Percentiles rank a stretch among this genome's conserved stretches.
phyloP scores from a whole-genome alignment of 2,329 filamentous ascomycete genomes.

The Colletotrichum sidae region DNA sequence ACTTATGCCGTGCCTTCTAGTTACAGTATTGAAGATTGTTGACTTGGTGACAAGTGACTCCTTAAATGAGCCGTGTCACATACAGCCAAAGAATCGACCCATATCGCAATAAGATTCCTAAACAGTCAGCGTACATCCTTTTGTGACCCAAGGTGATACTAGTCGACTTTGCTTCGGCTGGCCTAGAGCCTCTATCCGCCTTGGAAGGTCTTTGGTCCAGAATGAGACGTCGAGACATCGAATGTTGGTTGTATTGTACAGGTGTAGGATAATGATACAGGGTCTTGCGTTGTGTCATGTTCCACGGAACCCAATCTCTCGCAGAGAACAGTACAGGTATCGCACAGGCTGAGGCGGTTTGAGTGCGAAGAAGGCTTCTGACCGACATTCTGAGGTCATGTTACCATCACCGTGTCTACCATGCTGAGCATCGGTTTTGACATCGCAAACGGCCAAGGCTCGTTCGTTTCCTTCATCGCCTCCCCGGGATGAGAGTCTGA shows the following conservation, averaged over 20 bases:
- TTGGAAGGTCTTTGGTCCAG: too few species aligned
- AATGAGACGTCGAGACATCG: slow-evolving; percentile 12
- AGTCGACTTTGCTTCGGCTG: too few species aligned
- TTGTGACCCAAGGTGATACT: too few species aligned
- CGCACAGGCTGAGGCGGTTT: too few species aligned
- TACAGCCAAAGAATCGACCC: not conserved
- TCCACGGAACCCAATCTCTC: not conserved
- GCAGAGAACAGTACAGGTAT: too few species aligned
- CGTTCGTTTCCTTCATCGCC: not conserved
- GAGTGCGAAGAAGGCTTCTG: too few species aligned
- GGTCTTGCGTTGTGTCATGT: slow-evolving; percentile 20
- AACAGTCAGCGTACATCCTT: too few species aligned
- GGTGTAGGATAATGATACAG: slow-evolving; percentile 24
- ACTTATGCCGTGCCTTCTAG: too few species aligned
- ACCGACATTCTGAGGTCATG: too few species aligned
- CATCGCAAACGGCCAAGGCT: not conserved
- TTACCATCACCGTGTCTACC: not conserved
- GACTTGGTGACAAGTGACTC: not conserved
- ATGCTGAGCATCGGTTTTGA: not conserved
- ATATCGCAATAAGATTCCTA: not conserved
- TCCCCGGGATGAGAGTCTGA: slow-evolving; percentile 6
- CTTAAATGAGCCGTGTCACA: not conserved
- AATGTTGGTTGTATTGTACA: slow-evolving; percentile 20
- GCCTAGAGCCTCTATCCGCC: too few species aligned
- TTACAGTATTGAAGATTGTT: not conserved